Evolutionary conservation across 805 yeast species (phyloP).

Genomic region (Metschnikowia koreensis): DNA sequence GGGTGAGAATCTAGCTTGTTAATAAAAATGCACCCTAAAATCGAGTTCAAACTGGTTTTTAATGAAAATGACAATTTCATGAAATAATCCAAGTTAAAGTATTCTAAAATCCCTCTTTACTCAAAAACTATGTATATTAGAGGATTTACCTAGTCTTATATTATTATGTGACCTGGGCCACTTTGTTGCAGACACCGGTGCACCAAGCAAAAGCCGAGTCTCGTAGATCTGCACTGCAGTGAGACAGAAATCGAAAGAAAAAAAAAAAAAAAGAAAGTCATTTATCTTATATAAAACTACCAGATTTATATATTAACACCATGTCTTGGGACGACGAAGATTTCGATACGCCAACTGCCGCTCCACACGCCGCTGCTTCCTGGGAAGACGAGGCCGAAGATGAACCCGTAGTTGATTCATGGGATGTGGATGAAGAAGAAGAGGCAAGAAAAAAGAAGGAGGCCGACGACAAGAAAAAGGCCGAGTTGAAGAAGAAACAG

Average conservation of each 20-base stretch:
- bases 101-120: no score
- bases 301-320: not conserved
- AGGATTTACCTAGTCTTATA: no score
- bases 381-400: conserved; percentile 87
- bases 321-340: conserved; percentile 87
- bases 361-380: conserved; percentile 52
- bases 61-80: no score
- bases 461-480: conserved; percentile 43
- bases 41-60: no score
- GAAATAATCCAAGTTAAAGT: no score
- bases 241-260: conserved; percentile 1
- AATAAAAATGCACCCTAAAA: no score
- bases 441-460: conserved; percentile 48
- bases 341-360: conserved; percentile 61
- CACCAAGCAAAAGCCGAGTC: conserved; percentile 11
- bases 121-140: no score
- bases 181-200: conserved; percentile 10
- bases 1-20: no score
- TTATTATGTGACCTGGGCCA: no score
- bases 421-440: conserved; percentile 85
- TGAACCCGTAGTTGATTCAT: conserved; percentile 74
- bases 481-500: conserved; percentile 42
- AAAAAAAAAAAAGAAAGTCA: not conserved
- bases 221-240: conserved; percentile 5
- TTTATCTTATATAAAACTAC: not conserved